Evolutionary conservation across 768 basidiomycete genomes (phyloP), one percentile per base, ranked within the genome.

Genomic region (Boletus eberwhitei): DNA sequence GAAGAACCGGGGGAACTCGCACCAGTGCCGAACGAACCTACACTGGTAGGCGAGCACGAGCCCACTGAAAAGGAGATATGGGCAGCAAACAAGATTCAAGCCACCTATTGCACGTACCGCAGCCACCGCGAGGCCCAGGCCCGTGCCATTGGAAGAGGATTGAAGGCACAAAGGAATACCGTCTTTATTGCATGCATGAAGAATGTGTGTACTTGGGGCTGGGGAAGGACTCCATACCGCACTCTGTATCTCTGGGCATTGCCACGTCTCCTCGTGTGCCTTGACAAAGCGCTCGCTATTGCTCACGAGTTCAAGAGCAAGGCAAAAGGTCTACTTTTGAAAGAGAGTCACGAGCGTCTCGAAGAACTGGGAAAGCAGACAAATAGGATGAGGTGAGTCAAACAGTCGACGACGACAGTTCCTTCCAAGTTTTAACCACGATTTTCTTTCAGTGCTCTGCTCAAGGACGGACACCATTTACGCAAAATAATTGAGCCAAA

Each of bases 211-310:
- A 57, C 53, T 8, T 67, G 68, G 26, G 50, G 53, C 3, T 74
- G 76, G 75, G 36, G 55, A 34, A 51, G 50, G 24, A 59, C 56
- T 6, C 55, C 51, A 17, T 79, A 82, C 54, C 70, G 69, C 16
- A 51, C 62, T 0, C 63, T 76, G 14, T 79, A 75, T 59, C 62
- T 68, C 6, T 68, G 69, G 47, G 66, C 66, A 16, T 64, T 81
- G 9, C 76, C 79, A 3, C 74, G 71, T 48, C 58, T 80, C 29
- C 63, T 79, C 3, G 56, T 75, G 2, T 77, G 73, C 55, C 67
- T 81, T 26, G 74, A 80, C 44, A 50, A 63, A 19, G 60, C 66
- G 21, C 61, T 71, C 12, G 37, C 61, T 2, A 24, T 64, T 21
- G 57, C 71, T 11, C 37, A 62, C 37, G 47, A 61, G 17, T 57